Evolutionary conservation across 176 grass and related monocot genomes (phyloP), one percentile per base, ranked within the genome.

Genomic region (Zizania latifolia): DNA sequence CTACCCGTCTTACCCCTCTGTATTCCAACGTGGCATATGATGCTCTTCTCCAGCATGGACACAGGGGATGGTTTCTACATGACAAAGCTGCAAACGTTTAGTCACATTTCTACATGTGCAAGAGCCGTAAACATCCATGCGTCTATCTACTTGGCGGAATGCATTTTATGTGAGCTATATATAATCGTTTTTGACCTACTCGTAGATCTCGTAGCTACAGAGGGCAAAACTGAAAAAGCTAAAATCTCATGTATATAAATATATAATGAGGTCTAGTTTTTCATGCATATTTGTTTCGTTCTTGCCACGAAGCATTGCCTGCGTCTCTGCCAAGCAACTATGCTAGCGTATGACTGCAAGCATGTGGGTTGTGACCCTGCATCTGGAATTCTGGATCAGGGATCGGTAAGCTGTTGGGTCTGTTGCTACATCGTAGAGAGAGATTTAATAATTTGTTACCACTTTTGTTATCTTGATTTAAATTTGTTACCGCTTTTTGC

Each of bases 211-310:
- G 24, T 34, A 54, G 19, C 24, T 63, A 51, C 6, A 29, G 2
- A 45, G 27, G 8, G 16, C 22, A 8, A 29, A 58, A 37, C 14
- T 23, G 51, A 36, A 36, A 61, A 37, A 65, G 44, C 6, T 44
- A 45, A 24, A 6, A 53, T 53, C 35, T 44, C n/a, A 3, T 68
- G 70, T 80, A 75, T 59, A 74, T 84, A 62, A 23, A 12, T 80
- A 75, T 59, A 74, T 84, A 62, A 23, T 17, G 34, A 54, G 16
- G 29, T 5, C 9, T 7, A 33, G 43, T 78, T 27, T 9, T 60
- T 24, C 35, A 32, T 14, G 17, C 24, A 23, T 33, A 21, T 0
- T 22, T 51, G 50, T n/a, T 46, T 50, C 39, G 30, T 28, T 28
- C 40, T 27, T 63, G 32, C 33, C 22, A 14, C 28, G 19, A 71